Percentiles rank a stretch among this genome's conserved stretches.
These are phyloP conservation scores for Amphicarpaea edgeworthii DNA, from an alignment of 306 rosid genomes.

Conservation along the genomic window DNA sequence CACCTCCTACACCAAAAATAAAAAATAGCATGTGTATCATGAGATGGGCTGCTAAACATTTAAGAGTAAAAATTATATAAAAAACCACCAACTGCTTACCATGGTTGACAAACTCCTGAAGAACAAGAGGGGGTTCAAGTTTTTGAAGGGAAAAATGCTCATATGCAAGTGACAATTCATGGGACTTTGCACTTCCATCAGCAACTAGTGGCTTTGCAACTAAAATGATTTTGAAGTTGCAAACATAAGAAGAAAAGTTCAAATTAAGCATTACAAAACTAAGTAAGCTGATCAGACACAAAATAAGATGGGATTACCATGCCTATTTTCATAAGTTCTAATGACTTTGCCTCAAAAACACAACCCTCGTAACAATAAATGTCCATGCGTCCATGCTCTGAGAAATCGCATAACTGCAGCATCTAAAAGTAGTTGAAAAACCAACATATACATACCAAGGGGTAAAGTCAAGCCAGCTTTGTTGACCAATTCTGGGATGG, in stretches of 20 bases:
- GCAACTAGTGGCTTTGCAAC: constrained; percentile 96
- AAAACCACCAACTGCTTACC: constrained; percentile 57
- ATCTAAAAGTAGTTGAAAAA: constrained; percentile 44
- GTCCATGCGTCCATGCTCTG: constrained; percentile 46
- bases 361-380: constrained; percentile 50
- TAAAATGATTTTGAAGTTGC: constrained; percentile 50
- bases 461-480: constrained; percentile 78
- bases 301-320: constrained; percentile 40
- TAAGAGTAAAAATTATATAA: constrained; percentile 24
- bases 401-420: constrained; percentile 46
- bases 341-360: constrained; percentile 44
- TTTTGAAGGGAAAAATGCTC: constrained; percentile 80
- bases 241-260: constrained; percentile 6
- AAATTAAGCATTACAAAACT: constrained; percentile 18
- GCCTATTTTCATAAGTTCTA: constrained; percentile 42
- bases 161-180: constrained; percentile 85
- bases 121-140: constrained; percentile 92
- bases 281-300: constrained; percentile 31
- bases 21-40: constrained; percentile 20
- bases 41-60: background rate
- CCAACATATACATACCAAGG: constrained; percentile 68
- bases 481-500: constrained; percentile 75
- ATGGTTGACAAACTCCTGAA: constrained; percentile 93
- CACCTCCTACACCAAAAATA: constrained; percentile 71
- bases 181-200: constrained; percentile 93